Conservation (phyloP, 768 basidiomycete genomes). For the Boletus sensibilis region DNA sequence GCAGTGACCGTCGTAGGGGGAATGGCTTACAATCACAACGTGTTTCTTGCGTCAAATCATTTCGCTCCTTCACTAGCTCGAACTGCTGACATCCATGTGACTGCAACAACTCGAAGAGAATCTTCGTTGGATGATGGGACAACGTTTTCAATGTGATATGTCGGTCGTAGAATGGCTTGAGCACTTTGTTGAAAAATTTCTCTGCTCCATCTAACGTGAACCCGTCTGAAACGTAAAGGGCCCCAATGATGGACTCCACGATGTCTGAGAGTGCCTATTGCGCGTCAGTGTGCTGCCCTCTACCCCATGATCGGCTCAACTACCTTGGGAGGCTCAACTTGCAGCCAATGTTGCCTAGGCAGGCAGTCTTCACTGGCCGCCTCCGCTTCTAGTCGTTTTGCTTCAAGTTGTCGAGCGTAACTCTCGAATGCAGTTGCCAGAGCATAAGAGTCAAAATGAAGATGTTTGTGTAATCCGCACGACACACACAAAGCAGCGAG, state of each 20-base stretch:
- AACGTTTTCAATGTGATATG: constrained; percentile 72
- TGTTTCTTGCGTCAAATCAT: constrained; percentile 33
- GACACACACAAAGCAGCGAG: constrained; percentile 75
- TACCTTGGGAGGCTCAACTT: constrained; percentile 77
- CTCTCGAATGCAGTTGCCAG: constrained; percentile 49
- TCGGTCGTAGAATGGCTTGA: constrained; percentile 77
- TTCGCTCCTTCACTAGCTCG: constrained; percentile 53
- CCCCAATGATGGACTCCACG: constrained; percentile 77
- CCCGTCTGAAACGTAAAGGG: constrained; percentile 73
- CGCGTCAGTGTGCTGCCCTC: constrained; percentile 3
- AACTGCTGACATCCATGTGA: constrained; percentile 69
- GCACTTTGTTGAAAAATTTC: constrained; percentile 60
- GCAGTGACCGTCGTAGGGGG: constrained; percentile 6
- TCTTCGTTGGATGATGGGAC: constrained; percentile 74
- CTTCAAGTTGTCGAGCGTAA: constrained; percentile 51
- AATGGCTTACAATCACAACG: constrained; percentile 51
- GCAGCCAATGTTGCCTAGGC: constrained; percentile 76
- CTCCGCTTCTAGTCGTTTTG: constrained; percentile 47
- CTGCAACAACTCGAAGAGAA: constrained; percentile 71
- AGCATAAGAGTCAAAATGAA: constrained; percentile 56
- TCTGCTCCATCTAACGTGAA: constrained; percentile 62
- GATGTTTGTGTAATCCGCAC: constrained; percentile 60
- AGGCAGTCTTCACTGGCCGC: constrained; percentile 49
- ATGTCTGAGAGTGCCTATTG: constrained; percentile 72
- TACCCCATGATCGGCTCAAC: constrained; percentile 5